Percentiles rank a stretch among this genome's conserved stretches.
These are phyloP conservation scores for Asclepias syriaca DNA, from an alignment of 257 asterid species.

Conservation along the genomic window DNA sequence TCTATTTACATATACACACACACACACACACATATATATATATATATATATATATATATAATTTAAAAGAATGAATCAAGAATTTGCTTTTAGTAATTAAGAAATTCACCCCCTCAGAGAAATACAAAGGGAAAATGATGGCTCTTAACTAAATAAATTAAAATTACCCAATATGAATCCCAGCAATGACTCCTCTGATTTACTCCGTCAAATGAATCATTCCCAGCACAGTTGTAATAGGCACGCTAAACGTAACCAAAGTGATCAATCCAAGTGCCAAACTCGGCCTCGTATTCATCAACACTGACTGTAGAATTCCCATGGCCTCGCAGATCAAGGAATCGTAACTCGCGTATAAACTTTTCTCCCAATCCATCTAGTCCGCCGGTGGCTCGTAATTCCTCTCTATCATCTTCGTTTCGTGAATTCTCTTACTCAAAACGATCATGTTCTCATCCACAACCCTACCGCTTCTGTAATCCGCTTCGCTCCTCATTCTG, in stretches of 20 bases:
- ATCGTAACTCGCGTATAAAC: conserved; percentile 15
- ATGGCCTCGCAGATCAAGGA: conserved; percentile 27
- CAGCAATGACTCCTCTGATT: conserved; percentile 12
- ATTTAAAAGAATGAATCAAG: not conserved
- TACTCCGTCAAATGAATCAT: conserved; percentile 25
- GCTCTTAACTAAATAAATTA: too few relatives aligned
- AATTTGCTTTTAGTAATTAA: too few relatives aligned
- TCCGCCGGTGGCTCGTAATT: conserved; percentile 27
- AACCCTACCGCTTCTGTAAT: not conserved
- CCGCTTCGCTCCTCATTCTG: conserved; percentile 24
- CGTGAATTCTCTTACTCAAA: conserved; percentile 30
- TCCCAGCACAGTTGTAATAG: conserved; percentile 16
- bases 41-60: too few relatives aligned
- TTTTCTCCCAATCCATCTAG: conserved; percentile 49
- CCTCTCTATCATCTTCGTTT: conserved; percentile 33
- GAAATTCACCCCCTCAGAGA: too few relatives aligned
- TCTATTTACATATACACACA: too few relatives aligned
- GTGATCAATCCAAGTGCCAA: conserved; percentile 28
- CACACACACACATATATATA: too few relatives aligned
- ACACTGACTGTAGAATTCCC: conserved; percentile 26
- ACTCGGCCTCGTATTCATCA: conserved; percentile 36
- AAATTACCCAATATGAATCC: not conserved
- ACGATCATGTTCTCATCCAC: conserved; percentile 35
- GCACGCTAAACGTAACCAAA: conserved; percentile 24
- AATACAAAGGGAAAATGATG: too few relatives aligned